Evolutionary conservation across 805 yeast genomes (phyloP).

Genomic region (Wickerhamomyces queroliae): DNA sequence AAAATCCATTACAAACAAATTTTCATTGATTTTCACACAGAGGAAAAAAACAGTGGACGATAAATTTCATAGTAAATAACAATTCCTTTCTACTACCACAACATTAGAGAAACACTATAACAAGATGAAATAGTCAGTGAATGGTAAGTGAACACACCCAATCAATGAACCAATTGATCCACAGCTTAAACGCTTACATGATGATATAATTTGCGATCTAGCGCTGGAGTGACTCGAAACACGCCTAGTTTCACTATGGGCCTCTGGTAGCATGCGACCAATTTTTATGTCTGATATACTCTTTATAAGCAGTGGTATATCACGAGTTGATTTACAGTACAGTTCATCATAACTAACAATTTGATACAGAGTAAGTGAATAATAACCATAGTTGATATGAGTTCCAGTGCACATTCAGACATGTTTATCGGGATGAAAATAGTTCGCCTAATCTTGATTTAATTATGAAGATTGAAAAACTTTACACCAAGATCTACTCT

Average conservation of each 20-base stretch:
- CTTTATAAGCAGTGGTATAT: not conserved
- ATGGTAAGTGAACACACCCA: no score
- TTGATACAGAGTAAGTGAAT: not conserved
- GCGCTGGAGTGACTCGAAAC: constrained; percentile 33
- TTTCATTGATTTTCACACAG: no score
- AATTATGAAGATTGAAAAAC: constrained; percentile 28
- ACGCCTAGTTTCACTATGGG: constrained; percentile 41
- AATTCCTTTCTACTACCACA: no score
- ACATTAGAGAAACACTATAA: no score
- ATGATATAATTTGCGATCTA: constrained; percentile 56
- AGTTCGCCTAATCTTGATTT: constrained; percentile 27
- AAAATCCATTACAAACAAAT: no score
- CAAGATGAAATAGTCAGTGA: no score
- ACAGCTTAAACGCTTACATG: no score
- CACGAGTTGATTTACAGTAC: not conserved
- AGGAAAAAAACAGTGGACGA: no score
- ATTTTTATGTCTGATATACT: constrained; percentile 14
- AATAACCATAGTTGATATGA: not conserved
- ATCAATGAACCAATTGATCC: no score
- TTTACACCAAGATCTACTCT: constrained; percentile 39
- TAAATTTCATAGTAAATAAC: no score
- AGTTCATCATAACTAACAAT: not conserved
- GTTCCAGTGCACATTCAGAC: not conserved
- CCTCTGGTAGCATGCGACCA: constrained; percentile 30
- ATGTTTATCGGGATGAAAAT: constrained; percentile 28